phyloP scores from a whole-genome alignment of 2,329 filamentous ascomycete genomes.

The Paraphaeosphaeria minitans region DNA sequence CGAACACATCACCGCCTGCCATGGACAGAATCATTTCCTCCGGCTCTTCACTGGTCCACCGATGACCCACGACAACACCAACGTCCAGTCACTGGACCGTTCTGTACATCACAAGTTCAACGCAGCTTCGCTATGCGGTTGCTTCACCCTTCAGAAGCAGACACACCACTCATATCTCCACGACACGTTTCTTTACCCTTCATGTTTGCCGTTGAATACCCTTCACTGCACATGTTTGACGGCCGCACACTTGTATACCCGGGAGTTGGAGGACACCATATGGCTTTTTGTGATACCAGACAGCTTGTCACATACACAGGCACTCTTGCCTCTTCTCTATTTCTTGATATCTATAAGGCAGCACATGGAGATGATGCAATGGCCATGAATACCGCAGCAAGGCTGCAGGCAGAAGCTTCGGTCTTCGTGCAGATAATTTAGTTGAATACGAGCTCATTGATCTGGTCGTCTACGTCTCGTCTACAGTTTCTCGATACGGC shows the following conservation, averaged over 20 bases:
- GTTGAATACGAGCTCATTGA: not conserved
- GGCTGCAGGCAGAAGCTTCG: slow-evolving; percentile 12
- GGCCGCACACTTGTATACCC: slow-evolving; percentile 34
- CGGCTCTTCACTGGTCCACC: not conserved
- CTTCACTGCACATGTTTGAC: slow-evolving; percentile 34
- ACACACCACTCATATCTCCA: slow-evolving; percentile 16
- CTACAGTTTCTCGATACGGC: not conserved
- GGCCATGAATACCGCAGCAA: slow-evolving; percentile 9
- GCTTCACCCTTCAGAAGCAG: not conserved
- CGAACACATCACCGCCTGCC: not conserved
- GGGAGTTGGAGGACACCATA: slow-evolving; percentile 34
- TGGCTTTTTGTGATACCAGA: slow-evolving; percentile 46
- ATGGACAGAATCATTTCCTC: not conserved
- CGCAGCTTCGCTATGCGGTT: not conserved
- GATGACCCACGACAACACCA: not conserved
- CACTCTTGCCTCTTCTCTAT: slow-evolving; percentile 24
- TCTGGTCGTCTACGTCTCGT: not conserved
- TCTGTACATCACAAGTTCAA: not conserved
- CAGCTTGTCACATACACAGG: slow-evolving; percentile 42
- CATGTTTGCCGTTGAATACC: slow-evolving; percentile 3
- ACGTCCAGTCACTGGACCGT: not conserved
- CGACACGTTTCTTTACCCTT: slow-evolving; percentile 17
- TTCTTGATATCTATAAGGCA: not conserved
- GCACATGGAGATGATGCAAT: slow-evolving; percentile 6
- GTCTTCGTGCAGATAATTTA: slow-evolving; percentile 8